A percentile compares a stretch with the other conserved stretches of the same genome.
These are phyloP conservation scores for Tephrocybe rancida DNA, from an alignment of 768 basidiomycete species.

Conservation along the genomic window DNA sequence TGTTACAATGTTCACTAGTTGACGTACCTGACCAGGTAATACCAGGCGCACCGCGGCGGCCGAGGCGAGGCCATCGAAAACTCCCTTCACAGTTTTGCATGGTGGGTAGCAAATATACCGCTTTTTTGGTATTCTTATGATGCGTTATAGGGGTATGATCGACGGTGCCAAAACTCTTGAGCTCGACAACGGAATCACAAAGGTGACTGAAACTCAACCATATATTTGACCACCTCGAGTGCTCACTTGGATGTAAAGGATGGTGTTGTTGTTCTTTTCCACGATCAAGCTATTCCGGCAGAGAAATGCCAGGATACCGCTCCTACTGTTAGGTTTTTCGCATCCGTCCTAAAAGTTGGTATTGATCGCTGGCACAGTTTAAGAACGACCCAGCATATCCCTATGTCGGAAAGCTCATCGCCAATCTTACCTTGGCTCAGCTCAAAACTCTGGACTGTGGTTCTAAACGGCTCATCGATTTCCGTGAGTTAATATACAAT, in stretches of 20 bases:
- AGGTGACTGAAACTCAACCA: constrained; percentile 36
- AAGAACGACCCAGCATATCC: constrained; percentile 64
- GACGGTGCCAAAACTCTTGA: constrained; percentile 79
- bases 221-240: not conserved
- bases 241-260: constrained; percentile 47
- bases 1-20: not conserved
- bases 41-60: constrained; percentile 74
- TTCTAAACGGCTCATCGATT: constrained; percentile 58
- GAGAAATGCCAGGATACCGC: constrained; percentile 71
- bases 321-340: constrained; percentile 47
- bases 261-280: constrained; percentile 78
- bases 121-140: constrained; percentile 7
- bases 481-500: constrained; percentile 46
- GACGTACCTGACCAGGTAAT: not conserved
- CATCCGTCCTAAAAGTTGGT: constrained; percentile 16
- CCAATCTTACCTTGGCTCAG: constrained; percentile 79
- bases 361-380: constrained; percentile 34
- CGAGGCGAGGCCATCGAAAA: constrained; percentile 77
- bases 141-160: constrained; percentile 61
- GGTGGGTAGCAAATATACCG: constrained; percentile 41
- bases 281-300: constrained; percentile 66
- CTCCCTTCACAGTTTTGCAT: constrained; percentile 75
- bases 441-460: constrained; percentile 83
- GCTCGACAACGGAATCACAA: constrained; percentile 77
- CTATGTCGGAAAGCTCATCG: constrained; percentile 76